Evolutionary conservation across 805 yeast species (phyloP), one percentile per base, ranked within the genome.

Genomic region (Starmerella cellae): DNA sequence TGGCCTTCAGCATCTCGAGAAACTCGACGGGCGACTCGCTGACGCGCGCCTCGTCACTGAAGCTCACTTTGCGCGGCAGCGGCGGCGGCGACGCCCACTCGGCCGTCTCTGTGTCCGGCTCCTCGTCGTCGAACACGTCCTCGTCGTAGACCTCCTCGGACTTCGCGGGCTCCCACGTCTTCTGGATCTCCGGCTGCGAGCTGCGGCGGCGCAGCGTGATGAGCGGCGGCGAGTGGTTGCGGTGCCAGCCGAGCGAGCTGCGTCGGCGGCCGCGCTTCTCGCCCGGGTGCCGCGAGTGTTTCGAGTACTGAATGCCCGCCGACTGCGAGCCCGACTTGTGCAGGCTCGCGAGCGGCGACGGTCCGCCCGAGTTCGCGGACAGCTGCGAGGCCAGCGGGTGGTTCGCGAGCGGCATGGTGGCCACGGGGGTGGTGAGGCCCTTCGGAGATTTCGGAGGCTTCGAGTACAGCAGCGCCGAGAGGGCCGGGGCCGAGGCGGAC

Each of bases 1-100:
- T 61, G 23, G 69, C 70, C 45, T 62, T 64, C 34, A 65, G 52
- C 46, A 65, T 63, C 46, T 58, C 61, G 17, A 63, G 47, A 22
- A 66, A 49, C 47, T 65, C 69, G 17, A 53, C 38, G 11, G 64
- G 65, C 4, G 56, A 49, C 37, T 49, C 49, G 24, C 48, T 41
- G 22, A 50, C 44, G 24, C 39, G 39, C 29, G 45, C 41, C 33
- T 52, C 60, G 41, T 49, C 53, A 8, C 43, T 38, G 35, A 59
- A 46, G 18, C 52, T 44, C 17, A 57, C 44, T 35, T 51, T 55
- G 35, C 55, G 54, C 5, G 62, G 62, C 55, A 58, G 47, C 1
- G 61, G 60, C 14, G 62, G 62, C 3, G 62, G 61, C 10, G 55
- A 46, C 13, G 39, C 18, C 19, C 37, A 37, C 19, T 39, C 47